These are phyloP conservation scores for Flaveria robusta DNA, from an alignment of 129 eudicot genomes.

Conservation along the genomic window DNA sequence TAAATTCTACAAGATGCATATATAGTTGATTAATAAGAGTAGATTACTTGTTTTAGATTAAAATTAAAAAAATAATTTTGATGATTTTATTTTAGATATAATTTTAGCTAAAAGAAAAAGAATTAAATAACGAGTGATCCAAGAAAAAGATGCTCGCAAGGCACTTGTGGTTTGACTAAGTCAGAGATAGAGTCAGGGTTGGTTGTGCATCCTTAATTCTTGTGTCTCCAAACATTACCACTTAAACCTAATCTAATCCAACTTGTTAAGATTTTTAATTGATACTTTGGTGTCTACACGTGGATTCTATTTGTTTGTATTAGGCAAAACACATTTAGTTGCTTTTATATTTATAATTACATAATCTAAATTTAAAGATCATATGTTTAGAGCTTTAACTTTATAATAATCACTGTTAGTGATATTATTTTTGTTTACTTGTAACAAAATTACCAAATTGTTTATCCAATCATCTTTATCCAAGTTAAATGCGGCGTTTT, in stretches of 20 bases:
- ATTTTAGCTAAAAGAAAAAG: background rate
- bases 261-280: slow-evolving; percentile 28
- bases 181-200: slow-evolving; percentile 42
- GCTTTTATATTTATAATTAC: background rate
- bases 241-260: slow-evolving; percentile 32
- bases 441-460: no score
- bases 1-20: background rate
- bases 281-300: slow-evolving; percentile 14
- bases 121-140: slow-evolving; percentile 36
- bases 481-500: no score
- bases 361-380: background rate
- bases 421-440: no score
- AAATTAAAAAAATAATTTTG: background rate
- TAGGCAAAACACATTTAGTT: slow-evolving; percentile 13
- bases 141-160: slow-evolving; percentile 50
- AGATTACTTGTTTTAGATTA: background rate
- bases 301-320: slow-evolving; percentile 38
- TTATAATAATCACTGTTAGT: no score
- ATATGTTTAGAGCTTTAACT: background rate
- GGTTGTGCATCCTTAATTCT: slow-evolving; percentile 45
- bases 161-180: slow-evolving; percentile 38
- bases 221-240: slow-evolving; percentile 43
- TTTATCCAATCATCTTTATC: no score
- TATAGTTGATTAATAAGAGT: background rate
- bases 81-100: no score